Evolutionary conservation across 2,329 filamentous ascomycete species (phyloP).

Genomic region (Chalaropsis ovoidea): DNA sequence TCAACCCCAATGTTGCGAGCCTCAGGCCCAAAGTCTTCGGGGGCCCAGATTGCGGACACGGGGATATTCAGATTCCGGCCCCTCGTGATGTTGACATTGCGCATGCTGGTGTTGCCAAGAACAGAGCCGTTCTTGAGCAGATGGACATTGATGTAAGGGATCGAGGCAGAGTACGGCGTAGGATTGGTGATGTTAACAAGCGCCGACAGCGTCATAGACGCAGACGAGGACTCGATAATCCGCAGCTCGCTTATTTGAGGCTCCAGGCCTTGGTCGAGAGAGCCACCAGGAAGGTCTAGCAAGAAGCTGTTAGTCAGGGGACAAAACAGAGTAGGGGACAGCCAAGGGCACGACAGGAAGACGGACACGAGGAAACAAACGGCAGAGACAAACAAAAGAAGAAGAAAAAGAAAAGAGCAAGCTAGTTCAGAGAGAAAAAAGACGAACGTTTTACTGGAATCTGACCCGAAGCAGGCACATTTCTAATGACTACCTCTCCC

Average conservation of each 20-base stretch:
- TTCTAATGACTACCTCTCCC: conserved; percentile 68
- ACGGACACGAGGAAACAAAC: conserved; percentile 11
- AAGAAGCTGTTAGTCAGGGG: conserved; percentile 10
- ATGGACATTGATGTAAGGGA: conserved; percentile 74
- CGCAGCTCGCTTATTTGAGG: conserved; percentile 62
- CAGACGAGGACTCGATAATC: conserved; percentile 61
- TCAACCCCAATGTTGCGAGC: conserved; percentile 56
- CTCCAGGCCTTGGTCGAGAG: conserved; percentile 36
- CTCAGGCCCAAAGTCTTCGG: conserved; percentile 48
- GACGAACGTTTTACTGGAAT: conserved; percentile 91
- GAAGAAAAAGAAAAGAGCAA: conserved; percentile 19
- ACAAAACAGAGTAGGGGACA: conserved; percentile 9
- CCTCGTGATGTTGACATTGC: conserved; percentile 51
- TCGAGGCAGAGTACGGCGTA: conserved; percentile 67
- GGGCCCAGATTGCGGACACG: conserved; percentile 66
- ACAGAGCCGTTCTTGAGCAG: conserved; percentile 62
- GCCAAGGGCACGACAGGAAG: conserved; percentile 13
- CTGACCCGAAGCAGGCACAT: conserved; percentile 74
- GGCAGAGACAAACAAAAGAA: neutral
- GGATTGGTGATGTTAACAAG: conserved; percentile 80
- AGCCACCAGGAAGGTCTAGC: conserved; percentile 32
- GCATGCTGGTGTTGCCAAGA: conserved; percentile 63
- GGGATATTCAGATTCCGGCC: conserved; percentile 63
- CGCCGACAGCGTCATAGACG: conserved; percentile 61
- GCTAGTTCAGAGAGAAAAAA: conserved; percentile 36